Conservation (phyloP, 2,329 filamentous ascomycete species). For the Cordyceps farinosa region DNA sequence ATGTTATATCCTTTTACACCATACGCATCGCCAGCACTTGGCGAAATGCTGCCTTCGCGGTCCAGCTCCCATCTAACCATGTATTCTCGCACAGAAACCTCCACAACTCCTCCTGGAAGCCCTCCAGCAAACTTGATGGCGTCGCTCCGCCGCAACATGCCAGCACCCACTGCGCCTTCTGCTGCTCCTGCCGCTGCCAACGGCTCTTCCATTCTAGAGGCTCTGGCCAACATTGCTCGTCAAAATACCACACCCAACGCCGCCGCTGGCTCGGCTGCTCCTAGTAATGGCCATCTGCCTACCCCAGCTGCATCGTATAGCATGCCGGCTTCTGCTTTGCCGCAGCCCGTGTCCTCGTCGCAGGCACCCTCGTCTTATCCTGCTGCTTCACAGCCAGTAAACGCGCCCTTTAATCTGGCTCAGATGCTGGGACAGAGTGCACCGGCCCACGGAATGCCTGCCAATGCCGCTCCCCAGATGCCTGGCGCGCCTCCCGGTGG, state of each 20-base stretch:
- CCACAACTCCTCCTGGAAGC: slow-evolving; percentile 68
- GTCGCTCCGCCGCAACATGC: slow-evolving; percentile 28
- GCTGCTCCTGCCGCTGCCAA: slow-evolving; percentile 40
- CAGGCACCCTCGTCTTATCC: slow-evolving; percentile 37
- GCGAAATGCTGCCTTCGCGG: background rate
- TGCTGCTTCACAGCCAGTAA: slow-evolving; percentile 56
- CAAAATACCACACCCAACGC: slow-evolving; percentile 46
- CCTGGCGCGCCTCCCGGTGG: slow-evolving; percentile 33
- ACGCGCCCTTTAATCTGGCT: slow-evolving; percentile 41
- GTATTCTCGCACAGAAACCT: slow-evolving; percentile 50
- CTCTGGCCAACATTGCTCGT: slow-evolving; percentile 75
- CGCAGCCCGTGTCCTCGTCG: slow-evolving; percentile 31
- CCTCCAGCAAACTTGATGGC: slow-evolving; percentile 47
- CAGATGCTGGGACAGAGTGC: slow-evolving; percentile 36
- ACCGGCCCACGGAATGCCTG: slow-evolving; percentile 27
- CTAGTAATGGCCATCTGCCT: slow-evolving; percentile 36
- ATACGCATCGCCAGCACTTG: background rate
- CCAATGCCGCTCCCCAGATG: slow-evolving; percentile 30
- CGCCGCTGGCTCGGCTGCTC: slow-evolving; percentile 43
- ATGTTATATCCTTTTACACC: slow-evolving; percentile 14
- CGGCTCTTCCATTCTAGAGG: slow-evolving; percentile 66
- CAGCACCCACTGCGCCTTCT: slow-evolving; percentile 23
- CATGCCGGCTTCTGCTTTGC: slow-evolving; percentile 32
- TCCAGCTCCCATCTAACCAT: slow-evolving; percentile 35
- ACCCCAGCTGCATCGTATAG: slow-evolving; percentile 44